Evolutionary conservation across 768 basidiomycete genomes (phyloP), one percentile per base, ranked within the genome.

Genomic region (Kwoniella bestiolae): DNA sequence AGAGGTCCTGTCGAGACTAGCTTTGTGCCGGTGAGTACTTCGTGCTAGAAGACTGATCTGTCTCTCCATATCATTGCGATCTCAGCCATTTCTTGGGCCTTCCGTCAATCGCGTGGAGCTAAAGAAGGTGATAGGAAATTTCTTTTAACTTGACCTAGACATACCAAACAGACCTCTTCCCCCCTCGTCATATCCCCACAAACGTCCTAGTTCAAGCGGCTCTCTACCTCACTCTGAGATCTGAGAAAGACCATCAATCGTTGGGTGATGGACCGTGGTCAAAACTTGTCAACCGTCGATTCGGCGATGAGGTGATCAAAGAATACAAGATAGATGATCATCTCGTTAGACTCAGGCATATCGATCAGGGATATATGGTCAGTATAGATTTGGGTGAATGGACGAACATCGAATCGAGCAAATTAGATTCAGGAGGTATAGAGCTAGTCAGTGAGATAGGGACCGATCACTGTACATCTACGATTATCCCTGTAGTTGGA

Each of bases 1-100:
- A 82, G 85, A 31, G 91, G 85, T 25, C 88, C 94, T 64, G 86
- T 97, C 11, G 94, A 96, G 76, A 95, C 94, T 2, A 92, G 92
- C 3, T 97, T 97, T 77, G 94, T 97, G 72, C 85, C 86, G 29
- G 92, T 92, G 77, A 55, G 85, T 76, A 4, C 3, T 11, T 18
- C 35, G 8, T 18, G 3, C 26, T 11, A 5, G 3, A 12, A 6
- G 11, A 16, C 6, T 23, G 6, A 38, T 26, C 18, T n/a, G 31
- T 25, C 14, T 25, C 2, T 2, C 4, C 9, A 14, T 1, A 29
- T 14, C 25, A 34, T 16, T n/a, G n/a, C n/a, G n/a, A n/a, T n/a
- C n/a, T n/a, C n/a, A n/a, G n/a, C n/a, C n/a, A n/a, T n/a, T n/a
- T n/a, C n/a, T n/a, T n/a, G n/a, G n/a, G n/a, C n/a, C n/a, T n/a